Base-by-base conservation (phyloP, 106 monocot genomes). In the Platanthera guangdongensis region DNA sequence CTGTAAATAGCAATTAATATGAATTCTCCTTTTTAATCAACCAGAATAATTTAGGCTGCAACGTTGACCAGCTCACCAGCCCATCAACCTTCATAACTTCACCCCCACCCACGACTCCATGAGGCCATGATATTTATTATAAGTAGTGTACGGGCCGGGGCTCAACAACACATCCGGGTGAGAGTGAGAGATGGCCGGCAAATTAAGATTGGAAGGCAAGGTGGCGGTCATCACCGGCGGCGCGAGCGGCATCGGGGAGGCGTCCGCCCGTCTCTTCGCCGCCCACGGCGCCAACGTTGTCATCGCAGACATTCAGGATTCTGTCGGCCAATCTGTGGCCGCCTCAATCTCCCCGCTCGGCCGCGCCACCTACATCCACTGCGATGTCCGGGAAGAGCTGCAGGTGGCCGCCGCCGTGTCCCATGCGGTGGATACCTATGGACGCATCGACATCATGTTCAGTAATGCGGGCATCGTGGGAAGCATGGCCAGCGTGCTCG, bases 211-310 rank as follows among this genome's bases (percentile, higher is more conserved):
- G 25, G 25, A 25, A 25, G 25, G 25, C 25, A 25, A 25, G 25
- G 90, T 90, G 2, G 90, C 85, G 9, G 50, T 90, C 64, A 80
- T 90, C 49, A 87, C 90, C 19, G 90, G 90, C 2, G 90, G 84
- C 47, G 82, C 89, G 32, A 79, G 86, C 57, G 90, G 90, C 47
- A 87, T 90, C 57, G 90, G 90, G 5, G 79, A 83, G 74, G 78
- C 81, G 76, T 79, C 86, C 18, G 87, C 78, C 32, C 39, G 64
- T 53, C 79, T 87, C 39, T 87, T 90, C 81, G 54, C 48, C 22
- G 51, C 11, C 0, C 81, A 87, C 22, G 90, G 90, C 11, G 86
- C 89, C 1, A 82, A 69, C 64, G 73, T 86, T 21, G 68, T 81
- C 76, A 53, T 90, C 57, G 73, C 84, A 7, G 90, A 90, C 72